A percentile compares a stretch with the other conserved stretches of the same genome.
Evolutionary conservation across 257 asterid genomes (phyloP).

Genomic region (Echium plantagineum): DNA sequence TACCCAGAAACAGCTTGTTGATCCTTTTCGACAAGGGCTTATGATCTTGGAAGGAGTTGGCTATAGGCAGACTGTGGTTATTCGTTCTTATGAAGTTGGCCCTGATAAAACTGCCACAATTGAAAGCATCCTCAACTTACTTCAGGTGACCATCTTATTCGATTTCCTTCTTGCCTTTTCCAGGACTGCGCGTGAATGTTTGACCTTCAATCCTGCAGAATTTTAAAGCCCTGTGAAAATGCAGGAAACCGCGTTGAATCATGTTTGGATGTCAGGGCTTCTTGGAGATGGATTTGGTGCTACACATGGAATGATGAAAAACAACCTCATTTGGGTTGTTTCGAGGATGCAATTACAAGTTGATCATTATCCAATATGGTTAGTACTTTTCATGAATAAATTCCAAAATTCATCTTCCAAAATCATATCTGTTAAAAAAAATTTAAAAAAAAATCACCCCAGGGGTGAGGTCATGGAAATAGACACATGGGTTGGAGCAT

Average conservation of each 20-base stretch:
- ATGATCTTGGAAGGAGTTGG: constrained; percentile 48
- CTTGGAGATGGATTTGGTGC: constrained; percentile 91
- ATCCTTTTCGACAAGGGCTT: constrained; percentile 52
- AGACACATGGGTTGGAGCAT: constrained; percentile 90
- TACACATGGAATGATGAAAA: constrained; percentile 77
- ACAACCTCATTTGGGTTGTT: constrained; percentile 88
- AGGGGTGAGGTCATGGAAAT: constrained; percentile 91
- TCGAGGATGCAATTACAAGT: constrained; percentile 84
- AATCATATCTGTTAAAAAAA: background rate
- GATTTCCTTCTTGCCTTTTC: background rate
- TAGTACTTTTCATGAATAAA: background rate
- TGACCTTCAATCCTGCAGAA: background rate
- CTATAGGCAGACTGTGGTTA: constrained; percentile 60
- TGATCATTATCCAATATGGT: constrained; percentile 88
- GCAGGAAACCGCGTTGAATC: constrained; percentile 90
- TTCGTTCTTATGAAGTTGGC: constrained; percentile 75
- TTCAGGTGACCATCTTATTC: constrained; percentile 37
- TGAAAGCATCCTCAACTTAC: constrained; percentile 58
- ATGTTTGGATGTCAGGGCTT: constrained; percentile 81
- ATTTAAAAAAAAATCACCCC: background rate
- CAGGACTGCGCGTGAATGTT: background rate
- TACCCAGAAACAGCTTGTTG: constrained; percentile 58
- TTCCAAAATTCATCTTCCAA: background rate
- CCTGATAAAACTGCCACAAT: constrained; percentile 60
- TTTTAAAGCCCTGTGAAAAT: background rate